A percentile compares a stretch with the other conserved stretches of the same genome.
phyloP scores from a whole-genome alignment of 345 rosid species.

The Durio zibethinus region DNA sequence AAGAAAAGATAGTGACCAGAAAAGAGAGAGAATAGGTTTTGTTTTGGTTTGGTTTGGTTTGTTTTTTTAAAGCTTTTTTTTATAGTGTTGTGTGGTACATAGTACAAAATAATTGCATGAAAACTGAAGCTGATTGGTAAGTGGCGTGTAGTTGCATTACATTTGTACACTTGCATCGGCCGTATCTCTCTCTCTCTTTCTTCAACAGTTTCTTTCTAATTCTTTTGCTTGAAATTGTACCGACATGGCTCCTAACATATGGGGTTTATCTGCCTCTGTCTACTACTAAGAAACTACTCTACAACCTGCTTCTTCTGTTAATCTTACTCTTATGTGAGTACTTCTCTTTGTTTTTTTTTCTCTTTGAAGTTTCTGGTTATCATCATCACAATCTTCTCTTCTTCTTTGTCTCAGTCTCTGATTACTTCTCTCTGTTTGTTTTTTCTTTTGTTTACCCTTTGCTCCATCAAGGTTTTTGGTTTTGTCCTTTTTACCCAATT shows the following conservation, averaged over 20 bases:
- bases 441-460: background rate
- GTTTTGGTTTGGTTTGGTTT: background rate
- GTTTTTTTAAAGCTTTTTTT: background rate
- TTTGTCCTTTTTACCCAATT: background rate
- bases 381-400: background rate
- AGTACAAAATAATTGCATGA: slow-evolving; percentile 42
- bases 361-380: background rate
- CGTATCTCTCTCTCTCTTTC: slow-evolving; percentile 20
- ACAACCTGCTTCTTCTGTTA: slow-evolving; percentile 15
- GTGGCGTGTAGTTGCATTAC: slow-evolving; percentile 43
- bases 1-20: background rate
- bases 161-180: slow-evolving; percentile 40
- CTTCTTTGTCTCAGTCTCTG: slow-evolving; percentile 6
- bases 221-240: slow-evolving; percentile 51
- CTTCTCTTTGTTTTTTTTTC: background rate
- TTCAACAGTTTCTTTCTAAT: slow-evolving; percentile 7
- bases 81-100: background rate
- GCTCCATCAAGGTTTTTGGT: background rate
- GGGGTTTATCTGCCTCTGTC: slow-evolving; percentile 50
- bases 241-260: slow-evolving; percentile 66
- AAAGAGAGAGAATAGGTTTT: background rate
- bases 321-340: slow-evolving; percentile 23
- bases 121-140: slow-evolving; percentile 59
- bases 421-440: background rate
- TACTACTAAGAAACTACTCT: slow-evolving; percentile 25